Conservation (phyloP, 140 eudicot species). For the Oenanthe javanica region DNA sequence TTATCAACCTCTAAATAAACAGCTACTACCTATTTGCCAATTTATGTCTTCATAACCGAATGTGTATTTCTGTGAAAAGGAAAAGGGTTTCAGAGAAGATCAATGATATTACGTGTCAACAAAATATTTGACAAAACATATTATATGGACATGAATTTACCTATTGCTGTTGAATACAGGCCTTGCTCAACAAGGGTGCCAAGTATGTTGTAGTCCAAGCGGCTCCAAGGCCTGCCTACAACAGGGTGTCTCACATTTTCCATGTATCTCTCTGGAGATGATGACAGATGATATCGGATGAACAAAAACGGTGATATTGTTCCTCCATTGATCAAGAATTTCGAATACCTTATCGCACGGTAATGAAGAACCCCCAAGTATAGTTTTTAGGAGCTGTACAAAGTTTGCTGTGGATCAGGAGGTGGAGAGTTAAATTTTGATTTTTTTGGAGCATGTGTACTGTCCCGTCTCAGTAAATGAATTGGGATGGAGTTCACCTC, state of each 20-base stretch:
- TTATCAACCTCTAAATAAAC: too few relatives aligned
- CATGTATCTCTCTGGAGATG: constrained; percentile 33
- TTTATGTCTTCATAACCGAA: not conserved
- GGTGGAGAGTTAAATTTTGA: constrained; percentile 57
- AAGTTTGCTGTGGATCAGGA: constrained; percentile 70
- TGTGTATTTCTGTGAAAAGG: not conserved
- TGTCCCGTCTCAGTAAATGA: constrained; percentile 55
- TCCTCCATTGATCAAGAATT: too few relatives aligned
- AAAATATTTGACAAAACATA: not conserved
- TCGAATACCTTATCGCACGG: constrained; percentile 40
- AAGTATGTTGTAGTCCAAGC: too few relatives aligned
- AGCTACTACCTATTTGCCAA: too few relatives aligned
- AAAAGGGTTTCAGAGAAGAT: not conserved
- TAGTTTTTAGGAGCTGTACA: constrained; percentile 69
- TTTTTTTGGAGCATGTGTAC: constrained; percentile 33
- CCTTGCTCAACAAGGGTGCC: constrained; percentile 59
- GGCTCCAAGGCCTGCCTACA: constrained; percentile 59
- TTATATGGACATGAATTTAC: not conserved
- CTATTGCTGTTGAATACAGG: constrained; percentile 21
- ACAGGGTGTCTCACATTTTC: constrained; percentile 89
- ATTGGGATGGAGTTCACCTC: constrained; percentile 94
- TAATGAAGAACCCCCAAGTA: constrained; percentile 39
- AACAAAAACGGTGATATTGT: constrained; percentile 23
- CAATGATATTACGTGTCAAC: not conserved
- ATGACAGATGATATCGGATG: constrained; percentile 68